Conservation (phyloP, 495 filamentous ascomycete species). For the Annulohypoxylon maeteangense region DNA sequence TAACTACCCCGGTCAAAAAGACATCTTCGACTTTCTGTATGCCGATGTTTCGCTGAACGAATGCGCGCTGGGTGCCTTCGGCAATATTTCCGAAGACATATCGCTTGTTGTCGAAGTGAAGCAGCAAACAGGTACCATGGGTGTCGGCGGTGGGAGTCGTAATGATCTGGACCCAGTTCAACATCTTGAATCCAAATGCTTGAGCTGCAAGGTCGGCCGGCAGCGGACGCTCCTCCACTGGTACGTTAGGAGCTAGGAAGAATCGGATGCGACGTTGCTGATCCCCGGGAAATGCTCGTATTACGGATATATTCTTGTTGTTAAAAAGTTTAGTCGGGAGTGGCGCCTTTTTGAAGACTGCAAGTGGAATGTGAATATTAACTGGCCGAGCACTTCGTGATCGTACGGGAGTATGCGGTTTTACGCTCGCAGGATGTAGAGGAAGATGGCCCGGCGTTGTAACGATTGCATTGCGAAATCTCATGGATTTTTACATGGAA, state of each 20-base stretch:
- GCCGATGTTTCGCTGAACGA: slow-evolving; percentile 69
- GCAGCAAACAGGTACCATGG: slow-evolving; percentile 76
- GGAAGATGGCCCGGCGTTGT: slow-evolving; percentile 1
- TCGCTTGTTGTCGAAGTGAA: slow-evolving; percentile 81
- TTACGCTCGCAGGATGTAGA: neutral
- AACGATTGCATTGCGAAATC: neutral
- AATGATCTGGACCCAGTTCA: slow-evolving; percentile 74
- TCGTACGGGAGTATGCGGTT: slow-evolving; percentile 1
- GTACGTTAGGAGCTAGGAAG: neutral
- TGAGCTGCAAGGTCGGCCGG: neutral
- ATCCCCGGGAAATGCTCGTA: slow-evolving; percentile 10
- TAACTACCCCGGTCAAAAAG: slow-evolving; percentile 80
- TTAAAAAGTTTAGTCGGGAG: slow-evolving; percentile 20
- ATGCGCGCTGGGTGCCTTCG: slow-evolving; percentile 87
- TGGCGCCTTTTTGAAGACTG: slow-evolving; percentile 7
- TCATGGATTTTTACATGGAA: slow-evolving; percentile 13
- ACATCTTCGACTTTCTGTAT: slow-evolving; percentile 73
- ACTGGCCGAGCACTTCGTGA: neutral
- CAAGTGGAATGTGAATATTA: neutral
- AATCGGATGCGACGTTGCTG: neutral
- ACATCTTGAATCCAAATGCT: slow-evolving; percentile 62
- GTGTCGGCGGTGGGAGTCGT: slow-evolving; percentile 92
- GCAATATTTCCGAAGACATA: slow-evolving; percentile 88
- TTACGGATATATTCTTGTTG: neutral
- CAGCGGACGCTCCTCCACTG: neutral